These are phyloP conservation scores for Globisporangium irregulare DNA, from an alignment of 352 stramenopile genomes.

Conservation along the genomic window DNA sequence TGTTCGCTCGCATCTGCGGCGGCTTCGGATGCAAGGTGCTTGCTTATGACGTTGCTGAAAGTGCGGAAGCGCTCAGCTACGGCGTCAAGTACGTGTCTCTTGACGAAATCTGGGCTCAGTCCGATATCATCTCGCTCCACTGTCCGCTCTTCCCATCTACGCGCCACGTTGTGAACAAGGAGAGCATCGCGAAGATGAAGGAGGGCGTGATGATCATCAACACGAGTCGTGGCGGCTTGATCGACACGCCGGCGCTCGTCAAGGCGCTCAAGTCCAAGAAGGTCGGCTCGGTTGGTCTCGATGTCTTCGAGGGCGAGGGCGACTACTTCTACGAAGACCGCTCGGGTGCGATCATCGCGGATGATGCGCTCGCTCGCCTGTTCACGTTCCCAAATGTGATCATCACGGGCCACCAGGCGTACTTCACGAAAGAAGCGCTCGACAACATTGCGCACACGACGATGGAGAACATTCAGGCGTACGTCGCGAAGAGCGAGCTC, in stretches of 20 bases:
- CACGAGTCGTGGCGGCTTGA: slow-evolving; percentile 84
- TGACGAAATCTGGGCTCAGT: slow-evolving; percentile 58
- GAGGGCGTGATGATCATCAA: slow-evolving; percentile 90
- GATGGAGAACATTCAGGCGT: slow-evolving; percentile 73
- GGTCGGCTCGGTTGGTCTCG: slow-evolving; percentile 74
- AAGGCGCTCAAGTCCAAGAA: slow-evolving; percentile 74
- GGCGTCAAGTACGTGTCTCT: slow-evolving; percentile 52
- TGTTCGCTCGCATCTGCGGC: background rate
- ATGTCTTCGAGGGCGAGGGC: slow-evolving; percentile 86
- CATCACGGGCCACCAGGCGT: slow-evolving; percentile 77
- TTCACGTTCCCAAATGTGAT: slow-evolving; percentile 84
- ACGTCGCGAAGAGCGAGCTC: slow-evolving; percentile 12
- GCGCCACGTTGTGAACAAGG: slow-evolving; percentile 80
- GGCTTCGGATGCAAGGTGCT: background rate
- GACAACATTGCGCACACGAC: slow-evolving; percentile 71
- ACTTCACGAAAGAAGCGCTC: slow-evolving; percentile 77
- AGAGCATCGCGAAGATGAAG: slow-evolving; percentile 87
- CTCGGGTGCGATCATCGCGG: slow-evolving; percentile 60
- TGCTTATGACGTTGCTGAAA: slow-evolving; percentile 11
- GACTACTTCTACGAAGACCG: slow-evolving; percentile 80
- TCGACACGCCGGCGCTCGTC: slow-evolving; percentile 84
- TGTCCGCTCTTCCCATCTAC: slow-evolving; percentile 82
- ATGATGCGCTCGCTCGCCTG: slow-evolving; percentile 64
- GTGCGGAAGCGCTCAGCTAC: slow-evolving; percentile 37
- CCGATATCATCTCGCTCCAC: slow-evolving; percentile 88